Evolutionary conservation across 2,329 filamentous ascomycete genomes (phyloP), one percentile per base, ranked within the genome.

Genomic region (Periconia macrospinosa): DNA sequence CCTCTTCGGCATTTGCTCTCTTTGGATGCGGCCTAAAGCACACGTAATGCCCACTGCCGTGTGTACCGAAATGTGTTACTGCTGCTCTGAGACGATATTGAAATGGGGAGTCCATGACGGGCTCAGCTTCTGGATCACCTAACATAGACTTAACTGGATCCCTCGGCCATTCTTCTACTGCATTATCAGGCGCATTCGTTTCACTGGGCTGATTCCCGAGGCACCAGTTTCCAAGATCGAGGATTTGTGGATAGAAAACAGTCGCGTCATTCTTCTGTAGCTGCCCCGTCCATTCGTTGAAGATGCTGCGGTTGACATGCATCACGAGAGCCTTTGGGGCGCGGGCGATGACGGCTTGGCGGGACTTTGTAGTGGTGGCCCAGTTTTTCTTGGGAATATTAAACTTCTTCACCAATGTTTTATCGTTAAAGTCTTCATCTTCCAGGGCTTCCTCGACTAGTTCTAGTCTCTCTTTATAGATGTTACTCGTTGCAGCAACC

Each of bases 1-100:
- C 45, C 35, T 37, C 30, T 10, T 13, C 3, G 17, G 33, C 30
- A 20, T 18, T 15, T 41, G 40, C 44, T 20, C 57, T 18, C 50
- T 46, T 44, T 41, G 84, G 80, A 65, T 91, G 87, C 65, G 88
- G 90, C 48, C 91, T 84, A 72, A 94, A 96, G 70, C 91, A 96
- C 40, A 97, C 86, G 64, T 99, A 97, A 75, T 99, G 94, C 0
- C 94, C 94, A 64, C 96, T 96, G 57, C 97, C 92, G 71, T 97
- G 94, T 30, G 89, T 83, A 3, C 94, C 94, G 57, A 89, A 90
- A 69, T 97, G 94, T 1, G 91, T 94, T 10, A 97, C 84, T 0
- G 93, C 89, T 30, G 92, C 91, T 49, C 89, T 85, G 15, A 97
- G 79, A 67, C 90, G 85, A 70, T 96, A 97, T 1, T 87, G 66